Conservation (phyloP, 345 rosid species). For the Clausena lansium region DNA sequence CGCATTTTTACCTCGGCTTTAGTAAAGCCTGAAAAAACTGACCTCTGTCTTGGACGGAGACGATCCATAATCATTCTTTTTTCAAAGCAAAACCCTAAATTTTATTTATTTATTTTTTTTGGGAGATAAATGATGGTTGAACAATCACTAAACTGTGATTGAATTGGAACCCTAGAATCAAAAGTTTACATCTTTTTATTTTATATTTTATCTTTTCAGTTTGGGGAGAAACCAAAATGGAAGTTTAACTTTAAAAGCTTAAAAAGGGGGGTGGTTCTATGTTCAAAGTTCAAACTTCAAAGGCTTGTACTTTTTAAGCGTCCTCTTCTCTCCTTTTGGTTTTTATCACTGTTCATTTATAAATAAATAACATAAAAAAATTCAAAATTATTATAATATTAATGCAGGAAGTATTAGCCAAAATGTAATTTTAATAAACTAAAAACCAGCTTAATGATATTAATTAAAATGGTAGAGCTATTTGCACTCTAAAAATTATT, state of each 20-base stretch:
- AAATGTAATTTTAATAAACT: too few relatives aligned
- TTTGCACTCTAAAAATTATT: too few relatives aligned
- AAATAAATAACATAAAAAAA: too few relatives aligned
- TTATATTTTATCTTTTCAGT: neutral
- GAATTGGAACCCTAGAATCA: constrained; percentile 11
- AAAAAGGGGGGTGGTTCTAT: neutral
- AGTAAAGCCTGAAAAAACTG: constrained; percentile 45
- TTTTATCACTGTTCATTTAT: too few relatives aligned
- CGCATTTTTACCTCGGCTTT: constrained; percentile 37
- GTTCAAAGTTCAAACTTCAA: too few relatives aligned
- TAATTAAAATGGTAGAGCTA: too few relatives aligned
- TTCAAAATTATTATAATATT: too few relatives aligned
- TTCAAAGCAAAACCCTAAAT: neutral
- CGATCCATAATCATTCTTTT: constrained; percentile 33
- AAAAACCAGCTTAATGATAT: too few relatives aligned
- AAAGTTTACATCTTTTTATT: neutral
- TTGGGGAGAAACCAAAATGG: neutral
- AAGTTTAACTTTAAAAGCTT: neutral
- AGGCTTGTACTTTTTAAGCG: neutral
- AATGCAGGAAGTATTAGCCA: too few relatives aligned
- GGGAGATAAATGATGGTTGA: neutral
- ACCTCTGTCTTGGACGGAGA: constrained; percentile 45
- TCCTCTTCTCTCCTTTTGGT: neutral
- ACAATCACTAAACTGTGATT: neutral
- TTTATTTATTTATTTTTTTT: neutral